A percentile compares a stretch with the other conserved stretches of the same genome.
Conservation (phyloP, 2,329 filamentous ascomycete species). For the Ophiostoma fasciatum region DNA sequence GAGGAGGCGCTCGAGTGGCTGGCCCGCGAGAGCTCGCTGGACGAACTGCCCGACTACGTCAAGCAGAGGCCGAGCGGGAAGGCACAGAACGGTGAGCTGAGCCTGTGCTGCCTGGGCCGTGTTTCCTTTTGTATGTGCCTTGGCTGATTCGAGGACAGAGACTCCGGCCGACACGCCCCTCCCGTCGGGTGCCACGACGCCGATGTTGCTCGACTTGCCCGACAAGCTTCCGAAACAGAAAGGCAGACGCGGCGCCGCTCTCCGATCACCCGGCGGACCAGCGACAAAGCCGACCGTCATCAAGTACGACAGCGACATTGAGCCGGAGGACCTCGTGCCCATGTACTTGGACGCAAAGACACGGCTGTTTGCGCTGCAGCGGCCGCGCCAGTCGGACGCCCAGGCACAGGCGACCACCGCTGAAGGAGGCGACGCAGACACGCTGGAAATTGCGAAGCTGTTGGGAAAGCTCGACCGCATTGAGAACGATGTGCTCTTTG, state of each 20-base stretch:
- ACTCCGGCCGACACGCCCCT: conserved; percentile 34
- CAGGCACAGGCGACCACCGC: too few relatives aligned
- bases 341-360: conserved; percentile 63
- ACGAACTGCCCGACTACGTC: conserved; percentile 61
- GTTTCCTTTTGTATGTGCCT: background rate
- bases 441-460: conserved; percentile 45
- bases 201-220: conserved; percentile 24
- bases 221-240: conserved; percentile 18
- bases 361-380: conserved; percentile 46
- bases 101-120: too few relatives aligned
- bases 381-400: background rate
- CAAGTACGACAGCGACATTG: conserved; percentile 53
- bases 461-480: conserved; percentile 62
- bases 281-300: conserved; percentile 29
- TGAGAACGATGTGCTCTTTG: conserved; percentile 64
- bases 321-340: conserved; percentile 60
- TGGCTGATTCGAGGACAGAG: conserved; percentile 23
- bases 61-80: conserved; percentile 24
- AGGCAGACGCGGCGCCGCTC: conserved; percentile 20
- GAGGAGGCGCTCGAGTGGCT: conserved; percentile 85
- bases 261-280: conserved; percentile 15
- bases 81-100: conserved; percentile 17
- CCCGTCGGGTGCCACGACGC: conserved; percentile 35
- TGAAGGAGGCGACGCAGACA: conserved; percentile 14
- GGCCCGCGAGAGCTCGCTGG: conserved; percentile 55